Evolutionary conservation across 1,284 basidiomycete genomes (phyloP), one percentile per base, ranked within the genome.

Genomic region (Microbotryum violaceum): DNA sequence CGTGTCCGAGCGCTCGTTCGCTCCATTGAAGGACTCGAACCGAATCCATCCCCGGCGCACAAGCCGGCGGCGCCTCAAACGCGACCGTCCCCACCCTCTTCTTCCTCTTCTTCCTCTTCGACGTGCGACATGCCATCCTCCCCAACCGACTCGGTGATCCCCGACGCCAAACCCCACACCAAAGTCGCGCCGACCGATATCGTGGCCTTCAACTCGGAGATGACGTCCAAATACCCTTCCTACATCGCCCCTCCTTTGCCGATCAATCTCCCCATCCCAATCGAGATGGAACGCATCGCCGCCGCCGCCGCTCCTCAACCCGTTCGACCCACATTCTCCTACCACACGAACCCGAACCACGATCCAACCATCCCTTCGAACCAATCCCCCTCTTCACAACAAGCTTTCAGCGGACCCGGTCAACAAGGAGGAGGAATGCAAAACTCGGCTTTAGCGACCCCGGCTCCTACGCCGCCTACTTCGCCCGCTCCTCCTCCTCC

Each of bases 261-360:
- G 16, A 63, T 76, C 1, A 74, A 77, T 0, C 74, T 78, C 5
- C 64, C 61, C 60, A 42, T 65, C n/a, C 52, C 44, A 1, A 33
- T 52, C 27, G 58, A 64, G 56, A 63, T 66, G 47, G 79, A 80
- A 49, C 88, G 85, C 68, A 80, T 96, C n/a, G 85, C 91, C 0
- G 86, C 92, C 69, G 89, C 91, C 16, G 88, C 91, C 70, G 84
- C 85, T n/a, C 91, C 92, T 0, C 88, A 92, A 59, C 91, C 92
- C 33, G 80, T 92, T n/a, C 85, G 91, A 48, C 59, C 62, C 9
- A 58, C 65, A 3, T 68, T 66, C 61, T 52, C 54, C 73, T 94
- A 93, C 73, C 89, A 92, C 72, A 86, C 89, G 66, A 85, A 87
- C 65, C 70, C 78, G 18, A 69, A 69, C 45, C 67, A 69, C 56